Evolutionary conservation across 352 stramenopile genomes (phyloP).

Genomic region (Globisporangium nunn): DNA sequence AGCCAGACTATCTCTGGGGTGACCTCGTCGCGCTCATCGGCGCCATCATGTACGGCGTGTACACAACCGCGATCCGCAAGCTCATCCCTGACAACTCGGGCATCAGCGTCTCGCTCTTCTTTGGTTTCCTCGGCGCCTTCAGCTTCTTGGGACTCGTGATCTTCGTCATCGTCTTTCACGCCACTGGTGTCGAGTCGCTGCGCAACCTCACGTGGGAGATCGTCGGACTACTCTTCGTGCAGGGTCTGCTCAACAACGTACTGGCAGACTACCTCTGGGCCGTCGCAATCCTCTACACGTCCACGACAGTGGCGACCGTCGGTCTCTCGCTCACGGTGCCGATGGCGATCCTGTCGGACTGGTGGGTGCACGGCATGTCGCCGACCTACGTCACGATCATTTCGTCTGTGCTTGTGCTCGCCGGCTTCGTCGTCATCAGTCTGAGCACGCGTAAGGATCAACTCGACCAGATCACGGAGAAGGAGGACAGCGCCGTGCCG

Average conservation of each 20-base stretch:
- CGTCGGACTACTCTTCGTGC: slow-evolving; percentile 77
- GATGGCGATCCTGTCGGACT: slow-evolving; percentile 91
- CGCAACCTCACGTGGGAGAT: slow-evolving; percentile 65
- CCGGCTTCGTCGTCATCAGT: slow-evolving; percentile 65
- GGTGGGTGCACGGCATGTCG: slow-evolving; percentile 46
- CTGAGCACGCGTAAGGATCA: slow-evolving; percentile 20
- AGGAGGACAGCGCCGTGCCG: background rate
- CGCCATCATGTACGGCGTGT: slow-evolving; percentile 92
- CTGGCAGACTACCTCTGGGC: slow-evolving; percentile 95
- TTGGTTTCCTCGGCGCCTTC: slow-evolving; percentile 93
- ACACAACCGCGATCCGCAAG: slow-evolving; percentile 86
- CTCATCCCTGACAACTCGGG: slow-evolving; percentile 73
- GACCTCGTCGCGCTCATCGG: slow-evolving; percentile 62
- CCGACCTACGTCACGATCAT: slow-evolving; percentile 47
- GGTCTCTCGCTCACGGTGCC: slow-evolving; percentile 95
- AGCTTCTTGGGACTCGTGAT: slow-evolving; percentile 77
- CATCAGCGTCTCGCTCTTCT: slow-evolving; percentile 91
- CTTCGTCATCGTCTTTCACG: slow-evolving; percentile 62
- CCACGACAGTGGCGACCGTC: slow-evolving; percentile 94
- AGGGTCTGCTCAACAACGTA: slow-evolving; percentile 94
- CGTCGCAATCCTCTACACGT: slow-evolving; percentile 91
- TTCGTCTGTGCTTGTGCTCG: slow-evolving; percentile 61
- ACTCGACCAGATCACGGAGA: slow-evolving; percentile 1
- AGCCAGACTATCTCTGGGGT: slow-evolving; percentile 38
- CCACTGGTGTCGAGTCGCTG: slow-evolving; percentile 62